A percentile compares a stretch with the other conserved stretches of the same genome.
Evolutionary conservation across 495 filamentous ascomycete species (phyloP).

Genomic region (Bryoglossum gracile): DNA sequence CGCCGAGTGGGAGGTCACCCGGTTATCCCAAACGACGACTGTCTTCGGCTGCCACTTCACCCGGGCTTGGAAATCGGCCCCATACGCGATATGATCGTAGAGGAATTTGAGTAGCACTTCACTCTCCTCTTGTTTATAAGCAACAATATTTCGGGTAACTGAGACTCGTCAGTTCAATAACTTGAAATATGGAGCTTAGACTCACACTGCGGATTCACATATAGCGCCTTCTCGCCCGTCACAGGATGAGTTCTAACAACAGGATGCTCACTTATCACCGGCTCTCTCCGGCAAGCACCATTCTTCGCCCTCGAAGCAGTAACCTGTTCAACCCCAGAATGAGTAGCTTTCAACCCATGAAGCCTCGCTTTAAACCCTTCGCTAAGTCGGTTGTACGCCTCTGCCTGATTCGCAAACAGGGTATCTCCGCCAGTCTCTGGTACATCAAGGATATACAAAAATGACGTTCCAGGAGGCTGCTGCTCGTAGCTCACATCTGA

Average conservation of each 20-base stretch:
- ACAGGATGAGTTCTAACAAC: constrained; percentile 72
- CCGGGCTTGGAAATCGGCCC: constrained; percentile 83
- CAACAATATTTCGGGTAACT: constrained; percentile 42
- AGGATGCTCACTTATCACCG: constrained; percentile 64
- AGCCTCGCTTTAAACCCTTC: constrained; percentile 63
- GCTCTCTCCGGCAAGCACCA: constrained; percentile 62
- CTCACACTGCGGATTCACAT: constrained; percentile 81
- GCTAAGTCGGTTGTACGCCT: constrained; percentile 71
- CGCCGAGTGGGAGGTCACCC: constrained; percentile 72
- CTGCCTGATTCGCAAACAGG: constrained; percentile 61
- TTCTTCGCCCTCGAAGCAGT: constrained; percentile 46
- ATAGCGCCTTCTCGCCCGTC: constrained; percentile 82
- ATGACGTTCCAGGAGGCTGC: constrained; percentile 81
- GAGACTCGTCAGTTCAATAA: constrained; percentile 45
- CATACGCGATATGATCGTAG: constrained; percentile 74
- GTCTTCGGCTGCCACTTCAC: constrained; percentile 75
- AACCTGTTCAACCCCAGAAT: constrained; percentile 69
- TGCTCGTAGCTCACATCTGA: constrained; percentile 76
- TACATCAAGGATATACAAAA: constrained; percentile 70
- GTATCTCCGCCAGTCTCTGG: constrained; percentile 78
- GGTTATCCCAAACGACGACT: constrained; percentile 88
- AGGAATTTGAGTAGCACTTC: constrained; percentile 72
- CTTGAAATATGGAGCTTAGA: constrained; percentile 16
- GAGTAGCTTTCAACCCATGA: constrained; percentile 68
- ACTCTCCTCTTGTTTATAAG: constrained; percentile 62